Evolutionary conservation across 352 stramenopile genomes (phyloP).

Genomic region (Pythium volutum): DNA sequence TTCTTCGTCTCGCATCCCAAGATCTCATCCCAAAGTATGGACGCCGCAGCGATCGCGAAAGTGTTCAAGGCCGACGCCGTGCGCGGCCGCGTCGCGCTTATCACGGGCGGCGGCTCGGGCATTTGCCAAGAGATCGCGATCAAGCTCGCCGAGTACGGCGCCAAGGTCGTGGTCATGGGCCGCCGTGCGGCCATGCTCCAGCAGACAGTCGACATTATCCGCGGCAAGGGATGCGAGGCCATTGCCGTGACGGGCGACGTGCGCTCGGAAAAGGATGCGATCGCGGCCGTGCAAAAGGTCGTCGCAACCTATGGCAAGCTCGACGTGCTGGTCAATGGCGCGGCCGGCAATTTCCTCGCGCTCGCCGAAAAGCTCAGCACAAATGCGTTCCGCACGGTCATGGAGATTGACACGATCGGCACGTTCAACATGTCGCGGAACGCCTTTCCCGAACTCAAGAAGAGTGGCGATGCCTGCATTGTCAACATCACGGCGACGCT

Average conservation of each 20-base stretch:
- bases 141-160: constrained; percentile 90
- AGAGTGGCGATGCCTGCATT: constrained; percentile 73
- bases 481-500: constrained; percentile 96
- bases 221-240: constrained; percentile 45
- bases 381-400: constrained; percentile 95
- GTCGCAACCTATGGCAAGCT: constrained; percentile 82
- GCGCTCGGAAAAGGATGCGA: constrained; percentile 76
- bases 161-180: constrained; percentile 92
- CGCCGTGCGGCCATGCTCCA: constrained; percentile 88
- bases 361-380: constrained; percentile 84
- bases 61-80: constrained; percentile 59
- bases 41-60: constrained; percentile 42
- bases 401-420: constrained; percentile 95
- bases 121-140: constrained; percentile 94
- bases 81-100: constrained; percentile 78
- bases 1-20: neutral
- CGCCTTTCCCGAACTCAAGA: constrained; percentile 80
- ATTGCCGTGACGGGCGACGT: constrained; percentile 78
- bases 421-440: constrained; percentile 96
- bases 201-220: constrained; percentile 65
- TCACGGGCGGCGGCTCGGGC: constrained; percentile 93
- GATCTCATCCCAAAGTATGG: constrained; percentile 45
- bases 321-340: constrained; percentile 93
- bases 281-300: constrained; percentile 71
- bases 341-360: constrained; percentile 93